These are phyloP conservation scores for Colletotrichum destructivum DNA, from an alignment of 2,329 filamentous ascomycete species.

Conservation along the genomic window DNA sequence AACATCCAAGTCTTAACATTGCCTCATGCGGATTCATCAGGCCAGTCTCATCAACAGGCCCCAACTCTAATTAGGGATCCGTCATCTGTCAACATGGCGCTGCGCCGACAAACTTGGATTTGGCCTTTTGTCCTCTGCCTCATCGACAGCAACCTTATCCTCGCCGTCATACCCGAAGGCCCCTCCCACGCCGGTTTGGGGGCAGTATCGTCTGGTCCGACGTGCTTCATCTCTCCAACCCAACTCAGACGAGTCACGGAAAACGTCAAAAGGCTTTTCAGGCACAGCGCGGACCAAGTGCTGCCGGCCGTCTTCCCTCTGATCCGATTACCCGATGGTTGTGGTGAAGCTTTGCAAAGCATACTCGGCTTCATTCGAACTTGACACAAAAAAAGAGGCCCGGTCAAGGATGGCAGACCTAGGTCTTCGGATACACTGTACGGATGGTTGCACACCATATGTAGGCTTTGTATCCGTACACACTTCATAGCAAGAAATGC, in stretches of 20 bases:
- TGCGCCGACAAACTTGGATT: conserved; percentile 21
- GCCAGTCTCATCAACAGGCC: conserved; percentile 8
- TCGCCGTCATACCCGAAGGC: conserved; percentile 8
- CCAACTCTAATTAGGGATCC: conserved; percentile 20
- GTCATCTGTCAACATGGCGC: conserved; percentile 14
- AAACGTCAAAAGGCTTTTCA: conserved; percentile 25
- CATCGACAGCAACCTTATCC: conserved; percentile 35
- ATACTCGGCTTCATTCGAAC: too few relatives aligned
- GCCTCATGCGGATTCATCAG: conserved; percentile 15
- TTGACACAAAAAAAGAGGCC: too few relatives aligned
- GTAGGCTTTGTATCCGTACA: neutral
- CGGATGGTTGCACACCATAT: neutral
- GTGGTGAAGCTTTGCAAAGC: too few relatives aligned
- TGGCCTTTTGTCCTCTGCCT: conserved; percentile 9
- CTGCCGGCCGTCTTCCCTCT: neutral
- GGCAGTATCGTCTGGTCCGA: neutral
- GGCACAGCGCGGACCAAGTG: conserved; percentile 20
- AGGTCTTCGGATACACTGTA: too few relatives aligned
- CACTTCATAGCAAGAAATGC: neutral
- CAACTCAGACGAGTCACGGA: conserved; percentile 38
- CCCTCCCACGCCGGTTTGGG: neutral
- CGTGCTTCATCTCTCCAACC: neutral
- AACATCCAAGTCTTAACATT: too few relatives aligned
- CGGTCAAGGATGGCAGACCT: too few relatives aligned
- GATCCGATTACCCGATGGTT: neutral